Conservation (phyloP, 1,284 basidiomycete species). For the Chondrostereum purpureum region DNA sequence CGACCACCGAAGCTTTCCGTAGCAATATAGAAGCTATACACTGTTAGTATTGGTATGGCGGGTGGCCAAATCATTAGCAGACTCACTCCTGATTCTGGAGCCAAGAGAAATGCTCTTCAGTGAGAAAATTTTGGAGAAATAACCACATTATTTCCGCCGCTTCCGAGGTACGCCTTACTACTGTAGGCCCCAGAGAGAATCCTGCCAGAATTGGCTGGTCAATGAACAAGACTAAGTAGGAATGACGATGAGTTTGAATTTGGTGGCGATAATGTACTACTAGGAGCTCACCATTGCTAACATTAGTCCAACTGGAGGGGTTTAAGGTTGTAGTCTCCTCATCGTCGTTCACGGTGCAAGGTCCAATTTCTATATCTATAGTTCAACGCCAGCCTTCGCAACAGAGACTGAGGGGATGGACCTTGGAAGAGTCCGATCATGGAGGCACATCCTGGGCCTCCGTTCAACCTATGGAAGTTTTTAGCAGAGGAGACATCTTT, state of each 20-base stretch:
- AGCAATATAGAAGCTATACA: slow-evolving; percentile 30
- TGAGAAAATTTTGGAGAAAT: slow-evolving; percentile 38
- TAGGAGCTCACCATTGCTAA: slow-evolving; percentile 34
- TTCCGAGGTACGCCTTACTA: slow-evolving; percentile 28
- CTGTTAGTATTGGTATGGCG: too few species aligned
- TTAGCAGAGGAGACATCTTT: too few species aligned
- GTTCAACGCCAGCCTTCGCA: neutral
- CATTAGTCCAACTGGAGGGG: slow-evolving; percentile 34
- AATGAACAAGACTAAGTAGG: slow-evolving; percentile 42
- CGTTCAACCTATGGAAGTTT: neutral
- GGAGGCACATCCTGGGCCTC: neutral
- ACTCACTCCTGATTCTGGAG: slow-evolving; percentile 29
- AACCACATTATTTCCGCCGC: slow-evolving; percentile 16
- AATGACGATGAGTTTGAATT: neutral
- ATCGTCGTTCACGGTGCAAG: neutral
- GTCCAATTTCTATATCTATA: neutral
- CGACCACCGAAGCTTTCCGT: slow-evolving; percentile 37
- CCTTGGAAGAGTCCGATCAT: neutral
- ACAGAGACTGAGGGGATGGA: neutral
- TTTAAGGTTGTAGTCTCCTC: neutral
- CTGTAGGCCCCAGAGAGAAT: slow-evolving; percentile 16
- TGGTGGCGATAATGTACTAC: too few species aligned
- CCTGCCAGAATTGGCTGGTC: slow-evolving; percentile 38
- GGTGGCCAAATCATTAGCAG: neutral
- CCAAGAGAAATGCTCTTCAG: slow-evolving; percentile 33